Evolutionary conservation across 1,139 yeast genomes (phyloP), one percentile per base, ranked within the genome.

Genomic region (Scheffersomyces illinoinensis): DNA sequence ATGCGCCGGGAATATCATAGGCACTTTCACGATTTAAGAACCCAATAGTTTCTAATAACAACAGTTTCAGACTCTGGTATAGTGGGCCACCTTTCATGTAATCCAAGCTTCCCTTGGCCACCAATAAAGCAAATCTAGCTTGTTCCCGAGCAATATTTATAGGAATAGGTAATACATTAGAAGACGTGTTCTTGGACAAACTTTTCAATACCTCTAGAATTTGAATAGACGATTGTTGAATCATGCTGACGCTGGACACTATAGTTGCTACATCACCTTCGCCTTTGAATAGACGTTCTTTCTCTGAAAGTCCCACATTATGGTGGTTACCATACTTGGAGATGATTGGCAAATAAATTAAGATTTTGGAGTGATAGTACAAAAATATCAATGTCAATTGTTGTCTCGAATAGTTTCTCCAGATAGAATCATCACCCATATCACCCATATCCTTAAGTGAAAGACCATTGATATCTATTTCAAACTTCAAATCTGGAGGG

Each of bases 41-140:
- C 20, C 77, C 73, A 2, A 88, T 73, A 3, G 88, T 78, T 51
- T 77, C 83, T 43, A 79, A 71, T 48, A 89, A 72, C 54, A 89
- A 73, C 48, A 76, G 79, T 63, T 87, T 89, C 70, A 89, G 86
- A 55, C 88, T 91, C 68, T 85, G 89, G 66, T 88, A 86, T 58
- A 92, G 74, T 0, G 95, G 88, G 0, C 97, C 97, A 26, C 95
- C 93, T 68, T 91, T 87, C 2, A 92, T 88, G 69, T 91, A 91
- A 64, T 91, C 97, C 59, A 92, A 77, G 0, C 92, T 85, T 10
- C 96, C 93, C 63, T 88, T 88, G 1, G 96, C 91, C 20, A 91
- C 90, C 58, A 91, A 71, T 19, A 91, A 76, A 0, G 93, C 83
- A 62, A 89, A 82, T 54, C 93, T 77, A 0, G 93, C 86, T 65